Evolutionary conservation across 1,139 yeast species (phyloP).

Genomic region (Sporopachydermia cereana): DNA sequence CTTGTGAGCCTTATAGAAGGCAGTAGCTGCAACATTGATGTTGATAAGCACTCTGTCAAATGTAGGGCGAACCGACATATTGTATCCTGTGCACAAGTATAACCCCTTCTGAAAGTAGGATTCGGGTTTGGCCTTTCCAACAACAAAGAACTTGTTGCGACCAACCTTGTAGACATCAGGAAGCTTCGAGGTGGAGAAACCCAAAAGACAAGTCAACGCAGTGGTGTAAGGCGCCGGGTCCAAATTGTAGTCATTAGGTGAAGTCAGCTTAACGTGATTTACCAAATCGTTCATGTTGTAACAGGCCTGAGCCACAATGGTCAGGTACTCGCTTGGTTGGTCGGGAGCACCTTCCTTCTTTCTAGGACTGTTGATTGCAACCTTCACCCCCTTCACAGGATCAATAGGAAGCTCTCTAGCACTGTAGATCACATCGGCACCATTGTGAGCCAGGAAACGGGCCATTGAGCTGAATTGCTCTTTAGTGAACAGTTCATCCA

Average conservation of each 20-base stretch:
- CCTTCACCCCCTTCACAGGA: conserved; percentile 13
- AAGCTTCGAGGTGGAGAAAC: conserved; percentile 15
- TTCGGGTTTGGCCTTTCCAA: conserved; percentile 14
- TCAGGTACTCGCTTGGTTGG: conserved; percentile 8
- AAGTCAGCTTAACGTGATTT: background rate
- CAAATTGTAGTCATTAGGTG: background rate
- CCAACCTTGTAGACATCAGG: conserved; percentile 18
- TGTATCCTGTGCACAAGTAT: conserved; percentile 9
- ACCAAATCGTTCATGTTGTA: conserved; percentile 10
- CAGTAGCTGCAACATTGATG: conserved; percentile 16
- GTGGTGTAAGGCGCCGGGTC: conserved; percentile 14
- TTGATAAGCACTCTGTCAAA: conserved; percentile 16
- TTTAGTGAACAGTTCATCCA: conserved; percentile 13
- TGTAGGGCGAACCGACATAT: conserved; percentile 16
- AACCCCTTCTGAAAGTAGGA: conserved; percentile 16
- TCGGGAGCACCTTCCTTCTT: conserved; percentile 9
- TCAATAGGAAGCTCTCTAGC: conserved; percentile 12
- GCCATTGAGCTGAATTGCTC: conserved; percentile 12
- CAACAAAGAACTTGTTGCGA: conserved; percentile 21
- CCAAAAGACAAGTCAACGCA: conserved; percentile 15
- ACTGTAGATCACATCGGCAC: conserved; percentile 13
- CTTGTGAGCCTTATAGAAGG: conserved; percentile 16
- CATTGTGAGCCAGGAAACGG: conserved; percentile 15
- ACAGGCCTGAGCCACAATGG: conserved; percentile 8
- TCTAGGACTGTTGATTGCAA: conserved; percentile 8